Percentiles rank a stretch among this genome's conserved stretches.
Evolutionary conservation across 169 alveolate genomes (phyloP).

Genomic region (Eimeria acervulina): DNA sequence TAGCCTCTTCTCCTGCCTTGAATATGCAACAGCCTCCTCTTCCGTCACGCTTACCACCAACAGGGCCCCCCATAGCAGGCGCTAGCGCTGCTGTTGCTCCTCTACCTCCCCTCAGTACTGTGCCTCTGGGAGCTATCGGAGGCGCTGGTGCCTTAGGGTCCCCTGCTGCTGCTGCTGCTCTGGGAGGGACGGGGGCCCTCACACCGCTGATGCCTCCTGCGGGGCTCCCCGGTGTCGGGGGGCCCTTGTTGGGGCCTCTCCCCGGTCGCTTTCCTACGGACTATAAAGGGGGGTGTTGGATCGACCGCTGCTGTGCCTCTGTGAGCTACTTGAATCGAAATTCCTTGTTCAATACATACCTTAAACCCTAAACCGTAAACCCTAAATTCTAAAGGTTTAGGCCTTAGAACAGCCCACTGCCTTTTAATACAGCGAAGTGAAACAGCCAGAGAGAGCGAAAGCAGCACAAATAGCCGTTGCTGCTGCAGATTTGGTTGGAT

Average conservation of each 20-base stretch:
- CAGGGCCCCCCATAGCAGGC: background rate
- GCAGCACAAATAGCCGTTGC: no score
- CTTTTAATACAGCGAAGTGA: no score
- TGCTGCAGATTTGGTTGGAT: no score
- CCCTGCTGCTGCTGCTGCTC: no score
- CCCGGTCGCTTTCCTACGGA: slow-evolving; percentile 17
- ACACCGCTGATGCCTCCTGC: background rate
- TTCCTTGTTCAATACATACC: no score
- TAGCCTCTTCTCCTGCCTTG: background rate
- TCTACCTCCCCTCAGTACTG: slow-evolving; percentile 26
- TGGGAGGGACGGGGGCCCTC: slow-evolving; percentile 25
- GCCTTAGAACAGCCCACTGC: no score
- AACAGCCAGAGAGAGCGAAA: no score
- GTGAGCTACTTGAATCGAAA: background rate
- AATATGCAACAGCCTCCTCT: background rate
- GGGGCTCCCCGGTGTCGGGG: no score
- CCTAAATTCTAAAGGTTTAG: no score
- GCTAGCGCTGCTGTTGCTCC: background rate
- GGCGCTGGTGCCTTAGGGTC: background rate
- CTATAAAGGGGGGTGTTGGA: slow-evolving; percentile 44
- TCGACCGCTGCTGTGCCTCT: slow-evolving; percentile 54
- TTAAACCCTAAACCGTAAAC: no score
- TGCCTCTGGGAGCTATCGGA: background rate
- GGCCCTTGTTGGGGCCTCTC: background rate
- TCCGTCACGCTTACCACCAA: background rate